phyloP scores from a whole-genome alignment of 1,284 basidiomycete genomes.

The Irpex sp. region DNA sequence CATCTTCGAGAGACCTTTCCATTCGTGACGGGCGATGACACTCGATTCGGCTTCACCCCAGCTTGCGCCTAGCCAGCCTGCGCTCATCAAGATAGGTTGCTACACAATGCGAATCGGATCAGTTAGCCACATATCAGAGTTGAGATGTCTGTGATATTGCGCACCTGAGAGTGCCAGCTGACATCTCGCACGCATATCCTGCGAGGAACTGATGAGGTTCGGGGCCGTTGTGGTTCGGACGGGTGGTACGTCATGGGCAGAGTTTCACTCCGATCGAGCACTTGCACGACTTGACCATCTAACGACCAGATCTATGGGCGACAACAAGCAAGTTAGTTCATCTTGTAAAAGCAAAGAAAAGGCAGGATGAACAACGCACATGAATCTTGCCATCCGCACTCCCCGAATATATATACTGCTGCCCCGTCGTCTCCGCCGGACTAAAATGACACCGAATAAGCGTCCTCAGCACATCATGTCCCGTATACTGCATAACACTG shows the following conservation, averaged over 20 bases:
- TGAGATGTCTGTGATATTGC: conserved; percentile 11
- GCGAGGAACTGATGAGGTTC: conserved; percentile 21
- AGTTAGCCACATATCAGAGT: neutral
- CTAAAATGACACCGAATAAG: conserved; percentile 97
- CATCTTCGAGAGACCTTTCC: conserved; percentile 86
- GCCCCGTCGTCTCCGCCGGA: conserved; percentile 87
- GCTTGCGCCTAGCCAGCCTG: conserved; percentile 73
- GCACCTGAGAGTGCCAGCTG: conserved; percentile 79
- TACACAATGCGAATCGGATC: conserved; percentile 21
- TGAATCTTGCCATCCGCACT: conserved; percentile 82
- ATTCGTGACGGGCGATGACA: conserved; percentile 86
- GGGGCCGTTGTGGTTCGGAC: conserved; percentile 48
- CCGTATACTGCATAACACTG: conserved; percentile 94
- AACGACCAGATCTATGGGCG: conserved; percentile 84
- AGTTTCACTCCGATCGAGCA: conserved; percentile 79
- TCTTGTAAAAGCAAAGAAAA: neutral
- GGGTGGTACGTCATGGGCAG: conserved; percentile 70
- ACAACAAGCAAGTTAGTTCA: conserved; percentile 3
- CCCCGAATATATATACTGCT: conserved; percentile 93
- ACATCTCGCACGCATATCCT: conserved; percentile 84
- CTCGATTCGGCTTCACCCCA: conserved; percentile 47
- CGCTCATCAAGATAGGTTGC: conserved; percentile 90
- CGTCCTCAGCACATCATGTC: conserved; percentile 89
- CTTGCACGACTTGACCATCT: conserved; percentile 82
- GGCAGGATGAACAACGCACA: conserved; percentile 39